Percentiles rank a stretch among this genome's conserved stretches.
phyloP scores from a whole-genome alignment of 129 eudicot species.

The carrot (Daucus carota) region DH1_v3.0 NC_030381.2:46032501-46033000 shows the following conservation, averaged over 20 bases:
- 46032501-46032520: constrained; percentile 30
- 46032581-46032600: constrained; percentile 38
- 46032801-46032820: constrained; percentile 47
- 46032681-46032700: constrained; percentile 71
- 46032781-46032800: constrained; percentile 20
- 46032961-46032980: constrained; percentile 81
- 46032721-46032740: constrained; percentile 25
- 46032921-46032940: constrained; percentile 34
- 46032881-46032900: constrained; percentile 66
- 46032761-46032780: constrained; percentile 75
- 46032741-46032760: constrained; percentile 72
- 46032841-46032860: constrained; percentile 40
- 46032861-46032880: constrained; percentile 72
- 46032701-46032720: constrained; percentile 70
- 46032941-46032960: constrained; percentile 48
- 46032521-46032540: constrained; percentile 67
- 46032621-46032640: constrained; percentile 71
- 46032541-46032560: constrained; percentile 86
- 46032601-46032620: constrained; percentile 50
- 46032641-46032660: constrained; percentile 86
- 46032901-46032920: constrained; percentile 52
- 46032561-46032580: constrained; percentile 68
- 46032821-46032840: constrained; percentile 50
- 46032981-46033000: constrained; percentile 83
- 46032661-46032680: constrained; percentile 42